Conservation (phyloP, 768 basidiomycete genomes). For the Boletus edulis region DNA sequence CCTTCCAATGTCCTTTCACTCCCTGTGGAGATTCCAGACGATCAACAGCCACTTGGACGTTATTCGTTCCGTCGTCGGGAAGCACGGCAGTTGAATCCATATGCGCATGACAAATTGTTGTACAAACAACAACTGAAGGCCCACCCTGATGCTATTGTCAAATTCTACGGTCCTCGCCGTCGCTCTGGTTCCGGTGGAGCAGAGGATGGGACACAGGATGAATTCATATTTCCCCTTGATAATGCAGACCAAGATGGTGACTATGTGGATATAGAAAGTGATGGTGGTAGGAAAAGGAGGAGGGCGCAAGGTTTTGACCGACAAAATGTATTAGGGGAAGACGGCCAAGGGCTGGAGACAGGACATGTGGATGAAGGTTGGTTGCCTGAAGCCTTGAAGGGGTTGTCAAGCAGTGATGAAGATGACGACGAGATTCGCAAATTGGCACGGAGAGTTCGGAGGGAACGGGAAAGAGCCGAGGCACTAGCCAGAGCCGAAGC, state of each 20-base stretch:
- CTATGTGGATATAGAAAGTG: conserved; percentile 19
- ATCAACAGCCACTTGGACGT: conserved; percentile 27
- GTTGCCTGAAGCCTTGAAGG: conserved; percentile 38
- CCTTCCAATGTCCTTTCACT: not conserved
- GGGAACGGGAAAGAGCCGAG: conserved; percentile 25
- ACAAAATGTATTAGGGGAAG: not conserved
- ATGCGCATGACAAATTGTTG: conserved; percentile 48
- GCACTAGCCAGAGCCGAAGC: conserved; percentile 17
- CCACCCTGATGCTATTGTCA: conserved; percentile 70
- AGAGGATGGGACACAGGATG: conserved; percentile 32
- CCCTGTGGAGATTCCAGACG: conserved; percentile 13
- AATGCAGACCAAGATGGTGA: conserved; percentile 26
- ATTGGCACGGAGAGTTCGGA: conserved; percentile 34
- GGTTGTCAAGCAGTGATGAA: conserved; percentile 41
- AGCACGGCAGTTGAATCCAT: conserved; percentile 59
- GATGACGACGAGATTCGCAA: conserved; percentile 35
- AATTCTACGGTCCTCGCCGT: conserved; percentile 37
- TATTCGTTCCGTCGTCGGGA: conserved; percentile 58
- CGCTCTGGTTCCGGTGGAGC: conserved; percentile 25
- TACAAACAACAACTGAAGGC: conserved; percentile 52
- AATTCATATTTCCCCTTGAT: conserved; percentile 24
- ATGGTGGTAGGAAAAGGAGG: conserved; percentile 10
- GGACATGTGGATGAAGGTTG: conserved; percentile 12
- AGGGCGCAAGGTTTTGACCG: conserved; percentile 1
- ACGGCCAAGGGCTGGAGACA: not conserved